Base-by-base conservation (phyloP, 148 eudicot genomes). In the Salicornia ramosissima region DNA sequence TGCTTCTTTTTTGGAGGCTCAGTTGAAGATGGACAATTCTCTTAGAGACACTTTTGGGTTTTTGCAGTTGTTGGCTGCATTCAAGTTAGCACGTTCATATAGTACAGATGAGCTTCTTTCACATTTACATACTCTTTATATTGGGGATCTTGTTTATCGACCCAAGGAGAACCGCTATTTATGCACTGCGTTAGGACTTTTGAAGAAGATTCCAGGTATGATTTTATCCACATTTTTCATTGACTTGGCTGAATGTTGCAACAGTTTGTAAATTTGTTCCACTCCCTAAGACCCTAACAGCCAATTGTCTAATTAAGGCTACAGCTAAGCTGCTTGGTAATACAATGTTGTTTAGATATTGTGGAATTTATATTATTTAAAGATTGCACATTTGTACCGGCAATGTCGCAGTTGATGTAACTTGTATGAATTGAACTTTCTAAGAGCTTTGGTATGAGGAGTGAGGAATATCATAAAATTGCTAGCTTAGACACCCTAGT, bases 121-220 rank as follows among this genome's bases (percentile, higher is more conserved):
- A 56, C 21, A 12, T 21, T 62, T 78, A 13, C 19, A 29, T 12
- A 31, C 19, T 45, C 55, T 72, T 31, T 78, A 67, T 43, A 11
- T 2, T 62, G 65, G 58, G 11, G 5, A n/a, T 34, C 36, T 58
- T 2, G 52, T 68, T 54, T 73, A 61, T 16, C 42, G 42, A 22
- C 73, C 69, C 18, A 64, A 62, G 22, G 68, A 72, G 31, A 54
- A 25, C 33, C 13, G 11, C 31, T 2, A 52, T 50, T 9, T 78
- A 36, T 72, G 80, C 73, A 25, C 28, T 61, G 73, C 33, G 26
- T 25, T 78, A 56, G 80, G 80, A 34, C 71, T 72, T 53, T 25
- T 56, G 0, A 36, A 68, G 25, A 68, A 62, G 10, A 72, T 78
- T 46, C 80, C 80, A 78, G 80, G 80, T 78, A 78, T 25, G 12